Conservation (phyloP, 1,284 basidiomycete species). For the Earliella scabrosa region DNA sequence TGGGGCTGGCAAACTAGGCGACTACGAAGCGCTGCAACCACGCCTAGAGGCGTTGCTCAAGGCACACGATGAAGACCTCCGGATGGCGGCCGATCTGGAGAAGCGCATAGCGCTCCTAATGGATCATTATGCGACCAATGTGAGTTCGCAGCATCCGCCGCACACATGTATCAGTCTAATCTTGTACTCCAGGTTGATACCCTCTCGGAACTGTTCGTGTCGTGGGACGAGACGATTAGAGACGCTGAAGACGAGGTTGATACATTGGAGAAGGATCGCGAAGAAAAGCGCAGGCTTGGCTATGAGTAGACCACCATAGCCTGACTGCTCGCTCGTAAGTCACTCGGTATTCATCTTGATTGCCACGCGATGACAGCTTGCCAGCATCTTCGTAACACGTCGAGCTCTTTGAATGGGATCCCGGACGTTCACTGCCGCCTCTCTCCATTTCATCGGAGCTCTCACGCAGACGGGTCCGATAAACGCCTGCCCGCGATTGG, state of each 20-base stretch:
- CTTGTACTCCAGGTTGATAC: slow-evolving; percentile 61
- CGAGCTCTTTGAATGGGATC: too few relatives aligned
- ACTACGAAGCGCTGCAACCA: slow-evolving; percentile 64
- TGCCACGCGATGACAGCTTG: not conserved
- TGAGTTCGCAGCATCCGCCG: slow-evolving; percentile 32
- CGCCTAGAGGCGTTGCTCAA: slow-evolving; percentile 61
- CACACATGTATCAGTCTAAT: not conserved
- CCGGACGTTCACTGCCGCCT: not conserved
- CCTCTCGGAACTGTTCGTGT: slow-evolving; percentile 79
- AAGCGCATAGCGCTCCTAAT: slow-evolving; percentile 64
- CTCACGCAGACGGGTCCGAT: not conserved
- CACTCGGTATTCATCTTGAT: slow-evolving; percentile 4
- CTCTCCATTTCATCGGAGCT: not conserved
- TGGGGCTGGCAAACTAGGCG: slow-evolving; percentile 73
- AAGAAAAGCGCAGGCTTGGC: slow-evolving; percentile 61
- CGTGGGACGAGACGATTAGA: slow-evolving; percentile 75
- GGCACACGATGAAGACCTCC: slow-evolving; percentile 61
- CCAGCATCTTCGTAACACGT: not conserved
- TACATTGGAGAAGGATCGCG: slow-evolving; percentile 59
- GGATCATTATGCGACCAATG: slow-evolving; percentile 70
- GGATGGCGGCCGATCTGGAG: slow-evolving; percentile 61
- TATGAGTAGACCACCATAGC: slow-evolving; percentile 36
- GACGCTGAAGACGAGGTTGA: slow-evolving; percentile 62
- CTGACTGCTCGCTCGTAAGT: slow-evolving; percentile 6
- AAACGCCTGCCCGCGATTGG: not conserved